These are phyloP conservation scores for Panellus pusillus DNA, from an alignment of 768 basidiomycete genomes.

Conservation along the genomic window DNA sequence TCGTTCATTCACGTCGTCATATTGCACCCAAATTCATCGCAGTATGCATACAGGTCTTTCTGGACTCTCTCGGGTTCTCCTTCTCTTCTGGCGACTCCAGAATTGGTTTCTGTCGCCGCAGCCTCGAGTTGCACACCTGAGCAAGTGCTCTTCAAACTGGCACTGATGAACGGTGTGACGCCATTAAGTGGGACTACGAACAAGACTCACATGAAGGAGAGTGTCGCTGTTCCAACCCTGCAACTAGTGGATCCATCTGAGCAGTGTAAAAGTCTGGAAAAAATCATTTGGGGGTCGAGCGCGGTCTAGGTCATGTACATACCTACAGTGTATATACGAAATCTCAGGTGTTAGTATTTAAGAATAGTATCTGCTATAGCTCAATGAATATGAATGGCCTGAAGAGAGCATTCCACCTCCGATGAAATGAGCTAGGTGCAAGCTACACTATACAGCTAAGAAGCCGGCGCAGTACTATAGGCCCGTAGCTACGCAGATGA, in stretches of 20 bases:
- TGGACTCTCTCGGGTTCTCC: constrained; percentile 88
- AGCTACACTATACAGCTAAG: no score
- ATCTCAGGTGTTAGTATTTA: no score
- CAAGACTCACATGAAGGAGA: constrained; percentile 67
- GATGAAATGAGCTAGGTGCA: no score
- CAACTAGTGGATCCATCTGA: constrained; percentile 8
- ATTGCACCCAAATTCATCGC: background rate
- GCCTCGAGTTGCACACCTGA: constrained; percentile 55
- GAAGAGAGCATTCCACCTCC: no score
- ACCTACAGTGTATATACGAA: no score
- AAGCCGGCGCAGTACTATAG: no score
- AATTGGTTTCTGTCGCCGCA: constrained; percentile 44
- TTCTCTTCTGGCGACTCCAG: constrained; percentile 50
- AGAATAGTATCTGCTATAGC: no score
- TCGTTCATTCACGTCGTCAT: constrained; percentile 13
- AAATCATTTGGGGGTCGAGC: constrained; percentile 4
- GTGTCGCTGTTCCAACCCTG: constrained; percentile 39
- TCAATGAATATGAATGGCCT: no score
- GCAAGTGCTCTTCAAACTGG: constrained; percentile 69
- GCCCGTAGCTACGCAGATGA: no score
- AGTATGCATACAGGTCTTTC: constrained; percentile 61
- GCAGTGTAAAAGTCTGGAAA: constrained; percentile 4
- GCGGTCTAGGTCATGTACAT: background rate
- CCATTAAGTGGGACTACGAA: constrained; percentile 78
- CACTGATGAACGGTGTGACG: constrained; percentile 62